Percentiles rank a stretch among this genome's conserved stretches.
phyloP scores from a whole-genome alignment of 208 protist species.

The Wallacemonas sp. region DNA sequence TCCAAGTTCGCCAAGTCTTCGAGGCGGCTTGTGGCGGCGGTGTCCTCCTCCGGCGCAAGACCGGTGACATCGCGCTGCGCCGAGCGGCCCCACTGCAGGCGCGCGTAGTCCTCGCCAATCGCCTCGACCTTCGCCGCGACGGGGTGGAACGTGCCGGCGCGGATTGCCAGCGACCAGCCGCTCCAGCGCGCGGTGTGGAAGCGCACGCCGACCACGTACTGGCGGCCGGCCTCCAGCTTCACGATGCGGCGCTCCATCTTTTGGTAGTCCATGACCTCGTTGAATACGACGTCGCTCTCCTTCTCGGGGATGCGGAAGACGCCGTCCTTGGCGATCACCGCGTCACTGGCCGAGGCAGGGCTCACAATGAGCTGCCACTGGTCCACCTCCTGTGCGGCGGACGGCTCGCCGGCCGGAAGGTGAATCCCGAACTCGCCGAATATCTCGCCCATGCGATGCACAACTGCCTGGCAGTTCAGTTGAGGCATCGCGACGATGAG shows the following conservation, averaged over 20 bases:
- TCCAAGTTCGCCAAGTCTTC: slow-evolving; percentile 65
- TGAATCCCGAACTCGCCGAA: slow-evolving; percentile 88
- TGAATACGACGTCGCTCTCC: slow-evolving; percentile 29
- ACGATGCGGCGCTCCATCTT: slow-evolving; percentile 68
- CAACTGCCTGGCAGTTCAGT: slow-evolving; percentile 82
- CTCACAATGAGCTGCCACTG: slow-evolving; percentile 72
- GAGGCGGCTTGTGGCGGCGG: slow-evolving; percentile 38
- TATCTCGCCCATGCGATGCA: slow-evolving; percentile 81
- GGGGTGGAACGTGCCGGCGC: slow-evolving; percentile 54
- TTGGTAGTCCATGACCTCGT: slow-evolving; percentile 48
- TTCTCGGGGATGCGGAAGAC: slow-evolving; percentile 4
- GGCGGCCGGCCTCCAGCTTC: slow-evolving; percentile 66
- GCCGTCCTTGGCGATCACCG: slow-evolving; percentile 23
- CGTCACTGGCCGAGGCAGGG: slow-evolving; percentile 7
- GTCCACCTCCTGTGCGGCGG: slow-evolving; percentile 29
- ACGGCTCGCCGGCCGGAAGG: slow-evolving; percentile 16
- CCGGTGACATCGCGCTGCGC: slow-evolving; percentile 34
- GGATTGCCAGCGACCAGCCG: slow-evolving; percentile 61
- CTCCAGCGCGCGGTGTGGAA: slow-evolving; percentile 67
- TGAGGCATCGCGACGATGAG: slow-evolving; percentile 12
- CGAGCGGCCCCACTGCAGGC: slow-evolving; percentile 74
- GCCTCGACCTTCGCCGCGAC: slow-evolving; percentile 58
- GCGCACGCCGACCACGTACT: slow-evolving; percentile 64
- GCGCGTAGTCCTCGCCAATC: slow-evolving; percentile 87
- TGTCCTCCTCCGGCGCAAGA: slow-evolving; percentile 53